A percentile compares a stretch with the other conserved stretches of the same genome.
Evolutionary conservation across 2,329 filamentous ascomycete genomes (phyloP).

Genomic region (Talaromyces sp.): DNA sequence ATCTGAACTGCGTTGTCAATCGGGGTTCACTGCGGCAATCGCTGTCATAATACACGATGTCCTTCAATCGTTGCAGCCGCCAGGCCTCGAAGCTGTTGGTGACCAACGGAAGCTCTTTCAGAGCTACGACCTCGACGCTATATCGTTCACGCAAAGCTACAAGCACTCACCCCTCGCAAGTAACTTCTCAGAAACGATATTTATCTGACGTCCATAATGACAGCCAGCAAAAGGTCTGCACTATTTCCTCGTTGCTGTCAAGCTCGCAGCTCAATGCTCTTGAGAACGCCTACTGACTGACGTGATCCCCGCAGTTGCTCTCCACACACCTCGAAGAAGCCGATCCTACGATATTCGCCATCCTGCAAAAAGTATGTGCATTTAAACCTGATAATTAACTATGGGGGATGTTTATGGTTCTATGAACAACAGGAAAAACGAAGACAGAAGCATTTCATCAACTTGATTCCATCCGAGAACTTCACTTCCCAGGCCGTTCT

Average conservation of each 20-base stretch:
- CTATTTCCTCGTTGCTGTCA: background rate
- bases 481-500: constrained; percentile 91
- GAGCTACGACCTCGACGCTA: constrained; percentile 22
- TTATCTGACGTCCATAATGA: constrained; percentile 39
- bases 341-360: constrained; percentile 81
- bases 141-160: constrained; percentile 19
- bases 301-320: constrained; percentile 60
- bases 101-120: constrained; percentile 28
- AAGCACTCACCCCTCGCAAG: constrained; percentile 22
- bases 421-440: constrained; percentile 73
- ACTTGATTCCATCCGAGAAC: constrained; percentile 92
- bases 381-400: too few relatives aligned
- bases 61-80: constrained; percentile 37
- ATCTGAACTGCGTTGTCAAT: background rate
- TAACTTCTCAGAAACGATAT: constrained; percentile 33
- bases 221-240: constrained; percentile 39
- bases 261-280: background rate
- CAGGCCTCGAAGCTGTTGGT: constrained; percentile 32
- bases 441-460: constrained; percentile 97
- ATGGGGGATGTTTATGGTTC: background rate
- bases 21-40: background rate
- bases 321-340: constrained; percentile 74
- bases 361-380: constrained; percentile 73
- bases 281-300: background rate
- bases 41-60: constrained; percentile 25